Conservation (phyloP, 2,329 filamentous ascomycete species). For the Exutisphaerella laricina region DNA sequence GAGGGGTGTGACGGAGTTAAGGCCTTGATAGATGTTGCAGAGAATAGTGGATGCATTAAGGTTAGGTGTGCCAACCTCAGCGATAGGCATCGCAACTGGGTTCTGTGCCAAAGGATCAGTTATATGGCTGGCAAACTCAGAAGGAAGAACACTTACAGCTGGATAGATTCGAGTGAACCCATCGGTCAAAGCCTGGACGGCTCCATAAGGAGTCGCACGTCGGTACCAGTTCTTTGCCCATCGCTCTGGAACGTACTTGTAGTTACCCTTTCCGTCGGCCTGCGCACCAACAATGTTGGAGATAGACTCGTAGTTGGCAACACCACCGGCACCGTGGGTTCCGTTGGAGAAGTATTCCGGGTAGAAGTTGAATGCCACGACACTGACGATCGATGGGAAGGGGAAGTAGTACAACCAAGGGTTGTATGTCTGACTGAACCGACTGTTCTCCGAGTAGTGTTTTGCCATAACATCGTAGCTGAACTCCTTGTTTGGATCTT, state of each 20-base stretch:
- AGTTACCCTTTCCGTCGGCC: constrained; percentile 24
- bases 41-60: constrained; percentile 30
- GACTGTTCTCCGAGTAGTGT: constrained; percentile 19
- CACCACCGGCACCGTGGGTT: constrained; percentile 34
- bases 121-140: neutral
- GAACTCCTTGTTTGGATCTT: constrained; percentile 24
- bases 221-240: constrained; percentile 30
- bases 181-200: constrained; percentile 31
- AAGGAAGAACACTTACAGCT: constrained; percentile 9
- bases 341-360: constrained; percentile 34
- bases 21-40: constrained; percentile 34
- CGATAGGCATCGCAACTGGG: constrained; percentile 28
- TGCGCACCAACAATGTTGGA: constrained; percentile 28
- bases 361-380: constrained; percentile 30
- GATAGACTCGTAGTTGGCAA: constrained; percentile 33
- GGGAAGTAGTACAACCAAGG: constrained; percentile 33
- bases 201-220: constrained; percentile 26
- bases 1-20: constrained; percentile 35
- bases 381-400: constrained; percentile 30
- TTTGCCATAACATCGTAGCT: constrained; percentile 24
- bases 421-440: constrained; percentile 25
- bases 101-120: constrained; percentile 12
- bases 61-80: constrained; percentile 32
- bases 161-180: constrained; percentile 33
- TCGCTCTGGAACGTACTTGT: constrained; percentile 28